These are phyloP conservation scores for Gossypium davidsonii DNA, from an alignment of 441 rosid species.

Conservation along the genomic window DNA sequence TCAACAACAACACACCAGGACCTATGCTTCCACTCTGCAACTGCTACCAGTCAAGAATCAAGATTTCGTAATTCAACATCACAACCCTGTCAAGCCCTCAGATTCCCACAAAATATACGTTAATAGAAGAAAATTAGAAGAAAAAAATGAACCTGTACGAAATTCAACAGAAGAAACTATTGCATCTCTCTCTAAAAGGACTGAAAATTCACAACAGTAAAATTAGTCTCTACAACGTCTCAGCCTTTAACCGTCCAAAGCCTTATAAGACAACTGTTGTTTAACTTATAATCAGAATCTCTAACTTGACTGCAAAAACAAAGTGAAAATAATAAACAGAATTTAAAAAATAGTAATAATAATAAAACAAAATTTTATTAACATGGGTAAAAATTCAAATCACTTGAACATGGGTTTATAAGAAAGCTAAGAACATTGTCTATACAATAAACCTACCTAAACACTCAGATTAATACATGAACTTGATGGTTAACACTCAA, in stretches of 20 bases:
- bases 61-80: slow-evolving; percentile 50
- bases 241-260: slow-evolving; percentile 12
- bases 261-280: slow-evolving; percentile 4
- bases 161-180: slow-evolving; percentile 4
- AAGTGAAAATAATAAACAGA: background rate
- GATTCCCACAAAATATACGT: slow-evolving; percentile 14
- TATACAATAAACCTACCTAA: background rate
- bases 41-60: slow-evolving; percentile 53
- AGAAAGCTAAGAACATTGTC: background rate
- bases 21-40: slow-evolving; percentile 16
- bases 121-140: slow-evolving; percentile 8
- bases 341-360: background rate
- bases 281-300: background rate
- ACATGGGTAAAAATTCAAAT: background rate
- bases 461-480: background rate
- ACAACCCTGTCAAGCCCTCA: slow-evolving; percentile 18
- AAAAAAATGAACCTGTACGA: slow-evolving; percentile 1
- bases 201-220: background rate
- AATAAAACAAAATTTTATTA: background rate
- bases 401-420: background rate
- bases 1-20: slow-evolving; percentile 2
- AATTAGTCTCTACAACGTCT: background rate
- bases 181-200: slow-evolving; percentile 18
- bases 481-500: background rate
- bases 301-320: slow-evolving; percentile 8